Evolutionary conservation across 148 eudicot genomes (phyloP).

Genomic region (Hydrangea macrophylla): DNA sequence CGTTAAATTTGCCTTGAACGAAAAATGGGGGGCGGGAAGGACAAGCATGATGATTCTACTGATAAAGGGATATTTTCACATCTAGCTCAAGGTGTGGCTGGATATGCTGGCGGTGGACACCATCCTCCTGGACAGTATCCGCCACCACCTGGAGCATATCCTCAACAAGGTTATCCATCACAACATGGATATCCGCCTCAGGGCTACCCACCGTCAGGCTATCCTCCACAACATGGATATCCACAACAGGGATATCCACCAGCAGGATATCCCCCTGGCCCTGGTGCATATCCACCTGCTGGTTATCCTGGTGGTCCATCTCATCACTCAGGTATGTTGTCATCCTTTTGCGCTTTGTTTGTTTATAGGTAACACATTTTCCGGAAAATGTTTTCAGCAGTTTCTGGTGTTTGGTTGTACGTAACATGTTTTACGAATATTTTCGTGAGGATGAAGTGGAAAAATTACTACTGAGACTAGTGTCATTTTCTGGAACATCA

Average conservation of each 20-base stretch:
- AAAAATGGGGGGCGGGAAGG: constrained; percentile 76
- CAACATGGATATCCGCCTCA: constrained; percentile 32
- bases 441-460: too few species aligned
- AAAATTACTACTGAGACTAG: too few species aligned
- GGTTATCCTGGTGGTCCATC: constrained; percentile 33
- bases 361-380: too few species aligned
- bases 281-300: constrained; percentile 35
- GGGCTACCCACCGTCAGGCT: constrained; percentile 25
- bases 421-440: too few species aligned
- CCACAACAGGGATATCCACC: constrained; percentile 30
- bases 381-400: too few species aligned
- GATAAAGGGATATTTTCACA: constrained; percentile 62
- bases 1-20: constrained; percentile 16
- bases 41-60: constrained; percentile 48
- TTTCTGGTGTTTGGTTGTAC: too few species aligned
- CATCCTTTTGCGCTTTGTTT: too few species aligned
- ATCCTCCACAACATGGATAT: constrained; percentile 22
- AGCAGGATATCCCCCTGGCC: constrained; percentile 36
- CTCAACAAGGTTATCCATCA: constrained; percentile 24
- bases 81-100: constrained; percentile 35
- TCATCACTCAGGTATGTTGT: constrained; percentile 40
- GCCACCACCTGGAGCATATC: constrained; percentile 33
- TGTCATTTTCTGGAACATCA: too few species aligned
- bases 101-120: too few species aligned
- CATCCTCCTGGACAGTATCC: constrained; percentile 37